Percentiles rank a stretch among this genome's conserved stretches.
Evolutionary conservation across 1,284 basidiomycete species (phyloP).

Genomic region (Exobasidium rhododendri): DNA sequence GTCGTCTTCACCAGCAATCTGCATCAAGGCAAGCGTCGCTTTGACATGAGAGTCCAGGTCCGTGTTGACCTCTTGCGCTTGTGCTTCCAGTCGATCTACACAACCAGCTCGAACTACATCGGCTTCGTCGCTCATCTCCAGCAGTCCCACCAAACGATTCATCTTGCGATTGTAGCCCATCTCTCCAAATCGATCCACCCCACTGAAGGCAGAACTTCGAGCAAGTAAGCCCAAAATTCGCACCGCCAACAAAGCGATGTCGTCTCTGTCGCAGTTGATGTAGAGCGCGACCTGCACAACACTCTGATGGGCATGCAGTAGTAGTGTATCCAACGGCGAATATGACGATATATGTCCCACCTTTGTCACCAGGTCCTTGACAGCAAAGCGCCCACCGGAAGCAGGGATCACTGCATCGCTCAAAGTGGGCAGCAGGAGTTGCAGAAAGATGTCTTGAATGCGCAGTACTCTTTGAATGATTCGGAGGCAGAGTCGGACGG

Average conservation of each 20-base stretch:
- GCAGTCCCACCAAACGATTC: constrained; percentile 69
- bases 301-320: constrained; percentile 68
- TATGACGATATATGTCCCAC: constrained; percentile 57
- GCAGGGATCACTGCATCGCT: constrained; percentile 57
- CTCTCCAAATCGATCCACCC: constrained; percentile 60
- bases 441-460: constrained; percentile 82
- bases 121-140: constrained; percentile 79
- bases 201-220: constrained; percentile 60
- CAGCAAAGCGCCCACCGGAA: constrained; percentile 22
- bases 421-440: constrained; percentile 77
- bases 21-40: constrained; percentile 48
- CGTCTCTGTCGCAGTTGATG: constrained; percentile 70
- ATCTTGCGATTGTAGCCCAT: constrained; percentile 54
- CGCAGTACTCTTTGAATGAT: constrained; percentile 79
- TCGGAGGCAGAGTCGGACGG: constrained; percentile 74
- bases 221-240: constrained; percentile 72
- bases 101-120: constrained; percentile 81
- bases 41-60: constrained; percentile 32
- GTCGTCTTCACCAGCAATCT: constrained; percentile 61
- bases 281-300: constrained; percentile 81
- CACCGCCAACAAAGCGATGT: constrained; percentile 74
- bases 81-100: constrained; percentile 64
- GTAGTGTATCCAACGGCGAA: constrained; percentile 71
- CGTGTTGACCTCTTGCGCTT: constrained; percentile 46
- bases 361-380: constrained; percentile 29